Evolutionary conservation across 768 basidiomycete species (phyloP).

Genomic region (Macrolepiota albuminosa): DNA sequence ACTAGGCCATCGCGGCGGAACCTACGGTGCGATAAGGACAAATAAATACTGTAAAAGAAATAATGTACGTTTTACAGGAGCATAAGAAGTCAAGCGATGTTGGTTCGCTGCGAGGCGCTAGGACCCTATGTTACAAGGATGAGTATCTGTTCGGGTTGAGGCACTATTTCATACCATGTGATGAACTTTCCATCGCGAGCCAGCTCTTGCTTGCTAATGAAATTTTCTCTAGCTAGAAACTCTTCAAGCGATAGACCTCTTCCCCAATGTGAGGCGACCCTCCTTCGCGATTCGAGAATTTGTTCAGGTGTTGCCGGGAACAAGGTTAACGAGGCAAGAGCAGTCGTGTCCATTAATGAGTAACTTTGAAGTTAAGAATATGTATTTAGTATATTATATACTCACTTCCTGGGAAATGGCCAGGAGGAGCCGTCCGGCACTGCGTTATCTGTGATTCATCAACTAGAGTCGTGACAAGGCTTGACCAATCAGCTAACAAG

Average conservation of each 20-base stretch:
- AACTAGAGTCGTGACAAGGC: background rate
- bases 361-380: background rate
- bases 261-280: constrained; percentile 39
- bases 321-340: constrained; percentile 29
- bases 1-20: constrained; percentile 27
- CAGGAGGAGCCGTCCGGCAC: background rate
- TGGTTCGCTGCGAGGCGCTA: constrained; percentile 48
- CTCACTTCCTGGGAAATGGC: background rate
- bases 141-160: background rate
- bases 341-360: background rate
- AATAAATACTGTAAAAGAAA: background rate
- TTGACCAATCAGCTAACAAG: background rate
- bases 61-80: constrained; percentile 55
- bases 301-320: constrained; percentile 47
- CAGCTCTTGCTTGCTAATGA: constrained; percentile 36
- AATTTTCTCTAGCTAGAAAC: constrained; percentile 37
- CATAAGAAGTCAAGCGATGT: constrained; percentile 50
- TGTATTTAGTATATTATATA: background rate
- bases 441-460: background rate
- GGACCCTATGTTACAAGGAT: constrained; percentile 37
- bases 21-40: constrained; percentile 13
- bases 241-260: constrained; percentile 36
- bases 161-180: background rate
- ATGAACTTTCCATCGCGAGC: constrained; percentile 38
- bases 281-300: constrained; percentile 32